Base-by-base conservation (phyloP, 192 early-diverging fungal genomes). In the Rhizoclosmatium globosum region DNA sequence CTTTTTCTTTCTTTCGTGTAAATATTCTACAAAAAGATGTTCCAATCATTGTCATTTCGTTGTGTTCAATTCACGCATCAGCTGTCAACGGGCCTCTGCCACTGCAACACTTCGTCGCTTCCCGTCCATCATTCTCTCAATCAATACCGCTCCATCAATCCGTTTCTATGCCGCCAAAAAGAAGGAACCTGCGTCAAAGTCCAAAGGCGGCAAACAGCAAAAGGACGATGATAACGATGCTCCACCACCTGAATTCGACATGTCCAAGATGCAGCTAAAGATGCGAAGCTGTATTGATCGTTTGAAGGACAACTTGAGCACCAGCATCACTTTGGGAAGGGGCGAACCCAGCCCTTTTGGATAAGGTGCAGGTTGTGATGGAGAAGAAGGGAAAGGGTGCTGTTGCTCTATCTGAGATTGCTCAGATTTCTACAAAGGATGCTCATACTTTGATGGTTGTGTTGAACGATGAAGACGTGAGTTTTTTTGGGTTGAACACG, bases 371-470 rank as follows among this genome's bases (percentile, higher is more conserved):
- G 17, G 70, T 72, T 15, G 61, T 6, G 15, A 47, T 9, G 17
- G 67, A 42, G 44, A 47, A 47, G n/a, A 68, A 68, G 67, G 62
- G 53, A 60, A 73, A 73, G 31, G 38, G 53, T 38, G 39, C 53
- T 9, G 50, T 88, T 46, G 76, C 82, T 15, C 81, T 96, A 21
- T 80, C 86, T 0, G 91, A 94, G 59, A 70, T 96, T 23, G 90
- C 94, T 4, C 91, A 92, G 79, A 87, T 96, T n/a, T 84, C 91
- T 15, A 87, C 94, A 74, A 94, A 95, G 81, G 94, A 96, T 67
- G 91, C 93, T 43, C 91, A 94, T 65, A 93, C 90, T 23, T 84
- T 96, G 59, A 79, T 94, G 66, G 93, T 96, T n/a, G 89, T 91
- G 42, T 87, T 94, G 21, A 91, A 93, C 76, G 91, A 93, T 71